Evolutionary conservation across 1,139 yeast genomes (phyloP).

Genomic region (Suhomyces taliae): DNA sequence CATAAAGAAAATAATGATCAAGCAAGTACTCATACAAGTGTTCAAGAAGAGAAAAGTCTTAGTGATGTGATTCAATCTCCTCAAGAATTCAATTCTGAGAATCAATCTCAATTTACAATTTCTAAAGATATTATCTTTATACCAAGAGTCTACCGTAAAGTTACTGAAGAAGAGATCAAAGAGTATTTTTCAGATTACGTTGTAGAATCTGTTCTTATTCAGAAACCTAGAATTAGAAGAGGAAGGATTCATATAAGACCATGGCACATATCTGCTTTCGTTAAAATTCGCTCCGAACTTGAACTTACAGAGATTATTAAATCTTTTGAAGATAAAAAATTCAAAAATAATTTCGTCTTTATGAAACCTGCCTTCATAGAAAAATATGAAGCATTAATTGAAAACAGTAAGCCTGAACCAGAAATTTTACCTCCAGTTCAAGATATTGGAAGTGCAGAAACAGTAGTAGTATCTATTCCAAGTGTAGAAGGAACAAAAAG

Average conservation of each 20-base stretch:
- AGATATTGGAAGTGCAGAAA: not conserved
- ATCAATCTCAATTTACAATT: constrained; percentile 10
- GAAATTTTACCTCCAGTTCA: not conserved
- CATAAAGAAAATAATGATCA: too few relatives aligned
- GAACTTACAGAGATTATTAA: constrained; percentile 44
- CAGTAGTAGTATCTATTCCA: not conserved
- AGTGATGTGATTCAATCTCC: too few relatives aligned
- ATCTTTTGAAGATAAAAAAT: constrained; percentile 33
- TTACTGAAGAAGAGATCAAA: constrained; percentile 43
- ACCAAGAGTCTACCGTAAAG: constrained; percentile 40
- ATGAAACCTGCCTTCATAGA: constrained; percentile 41
- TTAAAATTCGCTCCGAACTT: not conserved
- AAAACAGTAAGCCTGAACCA: constrained; percentile 13
- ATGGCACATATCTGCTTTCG: not conserved
- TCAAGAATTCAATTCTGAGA: too few relatives aligned
- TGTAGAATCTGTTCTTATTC: constrained; percentile 23
- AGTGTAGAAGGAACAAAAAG: not conserved
- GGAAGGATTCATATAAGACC: not conserved
- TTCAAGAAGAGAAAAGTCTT: too few relatives aligned
- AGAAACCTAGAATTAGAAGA: not conserved
- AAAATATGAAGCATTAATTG: constrained; percentile 38
- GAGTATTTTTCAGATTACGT: constrained; percentile 43
- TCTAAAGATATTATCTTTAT: constrained; percentile 56
- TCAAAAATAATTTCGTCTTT: constrained; percentile 34
- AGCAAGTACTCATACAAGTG: too few relatives aligned